phyloP scores from a whole-genome alignment of 129 eudicot genomes.

The Apium graveolens region DNA sequence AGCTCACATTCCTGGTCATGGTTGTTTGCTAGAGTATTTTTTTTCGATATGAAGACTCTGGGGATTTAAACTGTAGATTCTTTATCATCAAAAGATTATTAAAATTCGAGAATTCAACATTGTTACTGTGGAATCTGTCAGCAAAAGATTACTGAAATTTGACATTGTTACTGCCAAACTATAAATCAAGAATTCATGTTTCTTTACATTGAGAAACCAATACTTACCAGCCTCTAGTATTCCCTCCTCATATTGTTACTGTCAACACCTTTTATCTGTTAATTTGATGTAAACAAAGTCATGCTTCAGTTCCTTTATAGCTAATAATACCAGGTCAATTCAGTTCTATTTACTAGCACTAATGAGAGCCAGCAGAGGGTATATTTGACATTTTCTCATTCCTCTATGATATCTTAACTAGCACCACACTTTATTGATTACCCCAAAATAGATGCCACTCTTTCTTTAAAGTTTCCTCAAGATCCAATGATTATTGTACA shows the following conservation, averaged over 20 bases:
- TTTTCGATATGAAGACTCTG: background rate
- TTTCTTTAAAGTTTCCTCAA: background rate
- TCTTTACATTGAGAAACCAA: background rate
- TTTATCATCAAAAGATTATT: background rate
- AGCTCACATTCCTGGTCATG: background rate
- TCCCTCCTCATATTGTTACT: background rate
- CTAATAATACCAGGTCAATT: background rate
- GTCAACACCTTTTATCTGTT: background rate
- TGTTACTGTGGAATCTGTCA: background rate
- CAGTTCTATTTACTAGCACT: background rate
- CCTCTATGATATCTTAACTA: constrained; percentile 14
- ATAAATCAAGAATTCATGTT: background rate
- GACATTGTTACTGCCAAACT: background rate
- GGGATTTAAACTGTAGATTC: background rate
- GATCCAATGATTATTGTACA: constrained; percentile 26
- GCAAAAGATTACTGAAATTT: background rate
- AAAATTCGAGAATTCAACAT: background rate
- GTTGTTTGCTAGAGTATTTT: background rate
- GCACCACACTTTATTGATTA: constrained; percentile 24
- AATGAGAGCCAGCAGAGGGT: constrained; percentile 10
- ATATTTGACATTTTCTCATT: constrained; percentile 17
- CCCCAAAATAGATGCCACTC: constrained; percentile 22
- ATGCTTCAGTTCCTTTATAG: background rate
- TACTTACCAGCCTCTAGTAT: background rate
- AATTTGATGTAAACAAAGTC: background rate